Percentiles rank a stretch among this genome's conserved stretches.
Evolutionary conservation across 2,329 filamentous ascomycete species (phyloP).

Genomic region (Monosporascus sp.): DNA sequence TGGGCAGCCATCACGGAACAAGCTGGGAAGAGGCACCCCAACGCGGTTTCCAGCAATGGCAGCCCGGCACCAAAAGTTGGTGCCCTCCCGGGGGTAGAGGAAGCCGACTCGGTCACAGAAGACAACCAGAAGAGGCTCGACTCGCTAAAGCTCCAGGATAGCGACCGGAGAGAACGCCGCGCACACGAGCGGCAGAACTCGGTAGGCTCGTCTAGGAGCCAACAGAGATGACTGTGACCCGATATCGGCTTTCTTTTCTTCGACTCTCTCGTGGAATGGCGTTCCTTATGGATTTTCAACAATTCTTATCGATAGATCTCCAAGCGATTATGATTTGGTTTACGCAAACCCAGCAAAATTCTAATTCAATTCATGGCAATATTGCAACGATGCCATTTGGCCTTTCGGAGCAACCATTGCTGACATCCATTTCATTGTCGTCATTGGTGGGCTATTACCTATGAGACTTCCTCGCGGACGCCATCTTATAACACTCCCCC

Average conservation of each 20-base stretch:
- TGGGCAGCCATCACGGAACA: slow-evolving; percentile 84
- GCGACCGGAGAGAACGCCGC: slow-evolving; percentile 53
- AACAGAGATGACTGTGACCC: slow-evolving; percentile 34
- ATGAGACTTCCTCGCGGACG: not conserved
- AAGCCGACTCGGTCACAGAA: slow-evolving; percentile 72
- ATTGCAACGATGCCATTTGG: not conserved
- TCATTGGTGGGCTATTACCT: not conserved
- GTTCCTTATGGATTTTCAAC: slow-evolving; percentile 9
- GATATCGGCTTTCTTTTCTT: slow-evolving; percentile 5
- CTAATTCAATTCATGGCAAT: slow-evolving; percentile 15
- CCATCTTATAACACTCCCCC: not conserved
- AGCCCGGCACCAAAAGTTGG: slow-evolving; percentile 33
- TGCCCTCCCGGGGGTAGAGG: slow-evolving; percentile 55
- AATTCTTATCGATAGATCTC: slow-evolving; percentile 20
- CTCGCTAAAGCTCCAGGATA: slow-evolving; percentile 85
- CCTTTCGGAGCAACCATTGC: not conserved
- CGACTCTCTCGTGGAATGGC: slow-evolving; percentile 9
- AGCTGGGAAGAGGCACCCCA: slow-evolving; percentile 62
- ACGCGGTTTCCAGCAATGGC: slow-evolving; percentile 29
- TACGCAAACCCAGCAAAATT: slow-evolving; percentile 20
- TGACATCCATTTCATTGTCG: not conserved
- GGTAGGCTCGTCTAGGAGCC: slow-evolving; percentile 47
- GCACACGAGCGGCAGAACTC: slow-evolving; percentile 58
- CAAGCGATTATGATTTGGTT: slow-evolving; percentile 22
- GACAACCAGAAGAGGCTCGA: slow-evolving; percentile 85